Base-by-base conservation (phyloP, 2,329 filamentous ascomycete genomes). In the Bipolaris sorokiniana region DNA sequence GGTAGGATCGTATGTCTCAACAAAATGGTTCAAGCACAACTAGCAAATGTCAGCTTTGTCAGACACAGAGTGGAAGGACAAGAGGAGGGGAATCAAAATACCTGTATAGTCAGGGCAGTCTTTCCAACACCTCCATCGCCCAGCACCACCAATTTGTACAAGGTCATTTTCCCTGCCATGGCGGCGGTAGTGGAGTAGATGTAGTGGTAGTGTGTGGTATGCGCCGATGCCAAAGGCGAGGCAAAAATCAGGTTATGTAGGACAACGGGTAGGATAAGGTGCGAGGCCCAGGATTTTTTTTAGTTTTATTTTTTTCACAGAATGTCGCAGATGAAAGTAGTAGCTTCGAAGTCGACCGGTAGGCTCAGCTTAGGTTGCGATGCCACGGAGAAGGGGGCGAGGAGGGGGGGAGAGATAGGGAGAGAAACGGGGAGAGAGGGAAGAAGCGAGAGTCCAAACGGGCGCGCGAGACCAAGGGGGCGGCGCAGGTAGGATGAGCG, bases 21-120 rank as follows among this genome's bases (percentile, higher is more conserved):
- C 93, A 77, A 99, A 99, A 80, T 99, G 95, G 79, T 98, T 96
- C 74, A 98, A 82, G 78, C 95, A 98, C 71, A 99, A 84, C 88
- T 99, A 71, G 50, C 59, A 18, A 20, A n/a, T 16, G 62, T 72
- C 46, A 70, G 64, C 48, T 18, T 45, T 23, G 41, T 52, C 50
- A 61, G 22, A 28, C 23, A 28, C 41, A n/a, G 22, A 7, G 10
- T 26, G 28, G 37, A 34, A 36, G 23, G 9, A 15, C 22, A 23
- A 13, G 41, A 16, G 22, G 46, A 34, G 34, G 44, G 42, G 33
- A 26, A 26, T 5, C 15, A 31, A 52, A 92, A 80, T 94, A 87
- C 85, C 80, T 88, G 92, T 75, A 97, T 97, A 56, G 92, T 97
- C 75, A 97, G 83, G 72, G 92, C 92, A 49, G 92, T 97, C 81